Base-by-base conservation (phyloP, 345 rosid genomes). In the Syzygium oleosum region DNA sequence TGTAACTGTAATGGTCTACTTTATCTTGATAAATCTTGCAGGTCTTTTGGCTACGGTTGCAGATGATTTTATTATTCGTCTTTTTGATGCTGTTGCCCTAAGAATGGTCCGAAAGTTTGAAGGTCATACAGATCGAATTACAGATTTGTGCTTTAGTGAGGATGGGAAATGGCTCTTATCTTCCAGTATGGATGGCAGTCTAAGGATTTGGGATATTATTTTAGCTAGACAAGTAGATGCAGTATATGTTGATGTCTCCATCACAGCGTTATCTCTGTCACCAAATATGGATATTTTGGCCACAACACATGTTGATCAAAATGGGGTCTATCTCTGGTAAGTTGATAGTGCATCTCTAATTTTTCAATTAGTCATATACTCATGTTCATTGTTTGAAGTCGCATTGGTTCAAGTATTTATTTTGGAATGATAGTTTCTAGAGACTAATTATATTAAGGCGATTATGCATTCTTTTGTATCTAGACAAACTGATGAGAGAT, bases 121-220 rank as follows among this genome's bases (percentile, higher is more conserved):
- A 93, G 99, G 99, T 61, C 99, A 98, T 78, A 90, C 95, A 52
- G 99, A 98, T 89, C 96, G 99, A 84, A 86, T 96, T 86, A 96
- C 97, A 27, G 99, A 96, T 91, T 31, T 96, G 89, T 98, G 98
- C 90, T 98, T 96, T 88, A 96, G 98, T 78, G 98, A 96, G 90
- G 99, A 96, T 92, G 99, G 99, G 55, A 98, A 98, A 91, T 98
- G 99, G 99, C 94, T 98, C 84, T 85, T 96, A 89, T 96, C 98
- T 87, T 94, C 97, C 86, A 95, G 99, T 90, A 96, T 96, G 99
- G 99, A 98, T 90, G 98, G 99, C 84, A 98, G 95, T 89, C 93
- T 98, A 85, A 94, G 98, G 90, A 91, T 96, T 77, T 98, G 99
- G 99, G 99, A 98, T 93, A 92, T 96, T 58, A 93, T 96, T 87